These are phyloP conservation scores for Candida montana DNA, from an alignment of 805 yeast genomes.

Conservation along the genomic window DNA sequence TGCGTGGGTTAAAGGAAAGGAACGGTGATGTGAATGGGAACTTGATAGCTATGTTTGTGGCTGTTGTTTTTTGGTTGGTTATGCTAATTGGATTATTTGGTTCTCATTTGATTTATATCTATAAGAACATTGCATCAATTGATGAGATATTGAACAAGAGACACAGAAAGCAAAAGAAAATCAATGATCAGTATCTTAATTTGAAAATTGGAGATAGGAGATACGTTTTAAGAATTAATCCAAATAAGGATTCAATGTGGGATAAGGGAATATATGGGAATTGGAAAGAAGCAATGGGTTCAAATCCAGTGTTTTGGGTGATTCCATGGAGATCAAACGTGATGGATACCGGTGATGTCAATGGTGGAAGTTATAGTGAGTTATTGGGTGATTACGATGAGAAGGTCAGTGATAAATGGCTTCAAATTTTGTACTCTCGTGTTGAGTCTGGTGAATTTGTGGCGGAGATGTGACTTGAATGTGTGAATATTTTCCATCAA, in stretches of 20 bases:
- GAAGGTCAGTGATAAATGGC: constrained; percentile 22
- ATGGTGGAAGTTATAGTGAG: constrained; percentile 8
- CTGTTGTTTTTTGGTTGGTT: constrained; percentile 40
- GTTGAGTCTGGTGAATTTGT: constrained; percentile 26
- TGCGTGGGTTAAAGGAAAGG: constrained; percentile 25
- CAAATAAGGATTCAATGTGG: constrained; percentile 14
- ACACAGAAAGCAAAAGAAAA: constrained; percentile 20
- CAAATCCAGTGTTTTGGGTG: constrained; percentile 25
- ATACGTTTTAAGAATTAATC: constrained; percentile 33
- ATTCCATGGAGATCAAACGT: constrained; percentile 23
- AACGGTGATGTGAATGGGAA: constrained; percentile 37
- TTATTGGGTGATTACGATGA: constrained; percentile 27
- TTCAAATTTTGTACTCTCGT: constrained; percentile 16
- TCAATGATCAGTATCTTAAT: constrained; percentile 24
- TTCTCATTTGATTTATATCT: constrained; percentile 41
- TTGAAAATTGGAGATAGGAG: constrained; percentile 31
- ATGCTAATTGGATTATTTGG: constrained; percentile 39
- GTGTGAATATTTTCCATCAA: no score
- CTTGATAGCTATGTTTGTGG: constrained; percentile 41
- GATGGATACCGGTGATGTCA: constrained; percentile 1
- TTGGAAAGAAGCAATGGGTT: constrained; percentile 27
- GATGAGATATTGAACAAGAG: constrained; percentile 45
- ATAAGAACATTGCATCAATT: constrained; percentile 48
- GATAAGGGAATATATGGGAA: constrained; percentile 23
- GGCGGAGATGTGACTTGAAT: neutral